A percentile compares a stretch with the other conserved stretches of the same genome.
Evolutionary conservation across 441 rosid genomes (phyloP).

Genomic region (Bocquillonia castaneifolia): DNA sequence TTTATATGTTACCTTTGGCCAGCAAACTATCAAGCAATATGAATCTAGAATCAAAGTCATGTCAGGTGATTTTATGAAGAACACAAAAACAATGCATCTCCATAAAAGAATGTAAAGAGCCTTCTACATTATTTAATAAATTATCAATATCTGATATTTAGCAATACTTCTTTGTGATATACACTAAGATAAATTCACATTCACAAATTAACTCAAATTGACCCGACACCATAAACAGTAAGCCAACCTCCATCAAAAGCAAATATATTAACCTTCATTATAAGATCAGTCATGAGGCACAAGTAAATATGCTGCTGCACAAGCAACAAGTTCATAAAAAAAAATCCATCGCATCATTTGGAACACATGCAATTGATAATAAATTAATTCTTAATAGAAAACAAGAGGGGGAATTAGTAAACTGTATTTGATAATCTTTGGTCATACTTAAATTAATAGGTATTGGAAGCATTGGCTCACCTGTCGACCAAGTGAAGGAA

Average conservation of each 20-base stretch:
- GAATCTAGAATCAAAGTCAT: too few species aligned
- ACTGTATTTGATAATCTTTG: not conserved
- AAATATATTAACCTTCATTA: not conserved
- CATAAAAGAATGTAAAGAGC: too few species aligned
- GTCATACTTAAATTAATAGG: not conserved
- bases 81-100: too few species aligned
- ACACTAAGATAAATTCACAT: too few species aligned
- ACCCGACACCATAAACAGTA: not conserved
- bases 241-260: not conserved
- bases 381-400: not conserved
- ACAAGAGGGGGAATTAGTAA: not conserved
- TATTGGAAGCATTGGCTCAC: constrained; percentile 33
- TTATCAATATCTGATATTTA: too few species aligned
- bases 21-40: too few species aligned
- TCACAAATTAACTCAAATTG: too few species aligned
- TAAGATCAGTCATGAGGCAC: not conserved
- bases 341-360: constrained; percentile 1
- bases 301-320: not conserved
- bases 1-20: too few species aligned
- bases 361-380: not conserved
- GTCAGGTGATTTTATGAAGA: too few species aligned
- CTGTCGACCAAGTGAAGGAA: constrained; percentile 92
- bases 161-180: too few species aligned
- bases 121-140: too few species aligned
- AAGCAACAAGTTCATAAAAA: too few species aligned